Evolutionary conservation across 2,329 filamentous ascomycete species (phyloP), one percentile per base, ranked within the genome.

Genomic region (Fusarium paranaense): DNA sequence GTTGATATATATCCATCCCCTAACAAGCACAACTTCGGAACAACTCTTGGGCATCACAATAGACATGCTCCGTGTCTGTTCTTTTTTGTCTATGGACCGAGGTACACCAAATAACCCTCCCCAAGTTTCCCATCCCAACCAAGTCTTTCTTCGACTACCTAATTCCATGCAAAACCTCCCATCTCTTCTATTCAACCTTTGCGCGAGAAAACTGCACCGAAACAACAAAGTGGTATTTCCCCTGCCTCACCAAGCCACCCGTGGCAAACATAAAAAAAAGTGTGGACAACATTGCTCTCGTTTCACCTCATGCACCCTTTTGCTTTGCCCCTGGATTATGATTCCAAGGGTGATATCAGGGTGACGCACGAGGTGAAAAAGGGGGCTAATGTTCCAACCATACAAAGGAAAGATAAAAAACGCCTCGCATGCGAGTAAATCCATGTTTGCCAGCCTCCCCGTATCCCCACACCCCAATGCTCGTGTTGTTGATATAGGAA

Each of bases 401-500:
- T 22, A 62, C 47, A 70, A 64, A 38, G 30, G 61, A 62, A 58
- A 70, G 60, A 60, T 22, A 63, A 42, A 58, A 63, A 67, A 66
- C 60, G 59, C 40, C 47, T 58, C 38, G 47, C 54, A 63, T 61
- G 54, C 14, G 47, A 42, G 20, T 27, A 14, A 40, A 40, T 35
- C 14, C 52, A 70, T 32, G n/a, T 22, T 33, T 25, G 56, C 52
- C 58, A n/a, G 18, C 58, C n/a, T 38, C n/a, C 22, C 65, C 56
- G 38, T 58, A 47, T 42, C 47, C 37, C 47, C 37, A 50, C 45
- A 27, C 45, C 32, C 37, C 32, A 30, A 33, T 38, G 33, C 62
- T 62, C 62, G 47, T 62, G 60, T 67, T 54, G 63, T 52, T 52
- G 25, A 62, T 50, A 61, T 33, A 62, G 64, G 64, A 62, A 64